These are phyloP conservation scores for Tillandsia fasciculata DNA, from an alignment of 176 grass and related monocot species.

Conservation along the genomic window DNA sequence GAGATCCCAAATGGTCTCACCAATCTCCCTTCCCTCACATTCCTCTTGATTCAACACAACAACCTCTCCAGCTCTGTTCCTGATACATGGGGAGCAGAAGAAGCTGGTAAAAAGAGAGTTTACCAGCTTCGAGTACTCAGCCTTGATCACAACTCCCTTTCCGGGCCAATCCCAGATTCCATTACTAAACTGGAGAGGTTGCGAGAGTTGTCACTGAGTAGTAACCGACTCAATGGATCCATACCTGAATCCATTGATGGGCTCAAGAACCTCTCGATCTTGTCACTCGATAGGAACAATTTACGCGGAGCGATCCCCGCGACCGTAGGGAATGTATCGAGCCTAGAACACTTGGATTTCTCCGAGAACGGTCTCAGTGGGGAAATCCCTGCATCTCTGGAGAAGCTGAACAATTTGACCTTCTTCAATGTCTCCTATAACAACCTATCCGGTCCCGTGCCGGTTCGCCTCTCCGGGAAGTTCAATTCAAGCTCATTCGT, in stretches of 20 bases:
- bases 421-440: slow-evolving; percentile 76
- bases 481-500: slow-evolving; percentile 86
- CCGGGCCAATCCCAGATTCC: slow-evolving; percentile 41
- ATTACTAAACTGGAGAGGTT: slow-evolving; percentile 48
- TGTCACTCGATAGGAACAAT: slow-evolving; percentile 44
- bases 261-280: slow-evolving; percentile 46
- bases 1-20: slow-evolving; percentile 37
- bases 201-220: slow-evolving; percentile 36
- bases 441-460: slow-evolving; percentile 56
- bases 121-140: slow-evolving; percentile 27
- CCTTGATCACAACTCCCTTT: slow-evolving; percentile 39
- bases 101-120: neutral
- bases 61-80: slow-evolving; percentile 39
- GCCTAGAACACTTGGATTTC: slow-evolving; percentile 57
- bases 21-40: slow-evolving; percentile 36
- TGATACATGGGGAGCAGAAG: slow-evolving; percentile 22
- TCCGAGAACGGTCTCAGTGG: slow-evolving; percentile 82
- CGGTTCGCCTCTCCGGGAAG: slow-evolving; percentile 54
- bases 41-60: slow-evolving; percentile 51
- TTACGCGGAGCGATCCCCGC: slow-evolving; percentile 57
- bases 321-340: slow-evolving; percentile 43
- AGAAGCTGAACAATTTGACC: slow-evolving; percentile 39
- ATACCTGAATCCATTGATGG: slow-evolving; percentile 57
- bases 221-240: slow-evolving; percentile 53
- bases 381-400: slow-evolving; percentile 53